Evolutionary conservation across 495 filamentous ascomycete species (phyloP).

Genomic region (Platismatia glauca): DNA sequence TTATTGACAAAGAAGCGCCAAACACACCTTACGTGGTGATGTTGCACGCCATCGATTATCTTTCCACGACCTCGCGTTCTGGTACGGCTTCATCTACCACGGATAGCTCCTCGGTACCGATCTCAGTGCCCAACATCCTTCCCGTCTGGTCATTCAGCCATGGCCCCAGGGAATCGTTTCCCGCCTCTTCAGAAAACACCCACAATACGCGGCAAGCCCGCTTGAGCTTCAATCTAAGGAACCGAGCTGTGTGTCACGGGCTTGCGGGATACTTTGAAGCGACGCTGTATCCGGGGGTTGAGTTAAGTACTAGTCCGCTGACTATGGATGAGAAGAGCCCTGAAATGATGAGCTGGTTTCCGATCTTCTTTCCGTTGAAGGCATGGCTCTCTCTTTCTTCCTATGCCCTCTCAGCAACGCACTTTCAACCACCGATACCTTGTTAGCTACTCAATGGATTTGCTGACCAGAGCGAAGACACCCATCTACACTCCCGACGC

Average conservation of each 20-base stretch:
- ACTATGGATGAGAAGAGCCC: conserved; percentile 86
- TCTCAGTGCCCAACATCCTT: conserved; percentile 28
- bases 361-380: conserved; percentile 95
- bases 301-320: conserved; percentile 86
- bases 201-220: conserved; percentile 77
- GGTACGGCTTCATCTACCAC: conserved; percentile 16
- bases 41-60: conserved; percentile 78
- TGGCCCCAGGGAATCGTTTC: conserved; percentile 27
- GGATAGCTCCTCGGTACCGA: conserved; percentile 15
- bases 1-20: conserved; percentile 57
- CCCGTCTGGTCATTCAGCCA: conserved; percentile 27
- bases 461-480: conserved; percentile 41
- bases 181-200: conserved; percentile 34
- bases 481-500: conserved; percentile 82
- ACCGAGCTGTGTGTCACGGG: conserved; percentile 80
- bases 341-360: conserved; percentile 98
- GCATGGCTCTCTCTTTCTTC: conserved; percentile 38
- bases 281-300: conserved; percentile 72
- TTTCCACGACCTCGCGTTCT: conserved; percentile 40
- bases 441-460: not conserved
- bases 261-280: conserved; percentile 94
- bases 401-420: not conserved
- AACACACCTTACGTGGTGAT: conserved; percentile 89
- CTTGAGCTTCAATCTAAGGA: conserved; percentile 59
- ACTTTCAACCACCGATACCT: not conserved